Conservation (phyloP, 1,284 basidiomycete genomes). For the Austroboletus novae-zelandiae region DNA sequence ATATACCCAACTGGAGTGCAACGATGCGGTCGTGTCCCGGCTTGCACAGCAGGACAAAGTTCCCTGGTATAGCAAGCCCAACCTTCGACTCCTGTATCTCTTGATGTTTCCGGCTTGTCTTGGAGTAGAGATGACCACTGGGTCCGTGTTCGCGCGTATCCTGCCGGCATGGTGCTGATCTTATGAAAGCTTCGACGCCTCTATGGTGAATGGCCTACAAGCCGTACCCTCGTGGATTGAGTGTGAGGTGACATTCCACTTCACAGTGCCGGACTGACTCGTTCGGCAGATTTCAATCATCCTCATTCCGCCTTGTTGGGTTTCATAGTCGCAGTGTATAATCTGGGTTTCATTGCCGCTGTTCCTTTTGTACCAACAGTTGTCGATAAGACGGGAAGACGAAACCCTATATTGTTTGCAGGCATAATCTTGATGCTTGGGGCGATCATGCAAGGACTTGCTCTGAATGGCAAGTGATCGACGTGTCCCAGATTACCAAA, state of each 20-base stretch:
- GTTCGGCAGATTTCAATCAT: not conserved
- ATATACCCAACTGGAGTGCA: not conserved
- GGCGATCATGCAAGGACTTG: not conserved
- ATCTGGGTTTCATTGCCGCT: not conserved
- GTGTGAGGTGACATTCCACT: not conserved
- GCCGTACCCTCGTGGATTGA: not conserved
- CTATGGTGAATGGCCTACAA: not conserved
- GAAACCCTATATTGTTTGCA: not conserved
- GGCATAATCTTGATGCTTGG: not conserved
- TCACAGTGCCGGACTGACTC: not conserved
- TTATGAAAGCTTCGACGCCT: not conserved
- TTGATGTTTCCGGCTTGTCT: not conserved
- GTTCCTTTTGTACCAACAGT: not conserved
- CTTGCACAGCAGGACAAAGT: not conserved
- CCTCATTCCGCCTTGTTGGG: not conserved
- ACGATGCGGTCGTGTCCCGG: not conserved
- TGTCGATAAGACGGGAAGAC: not conserved
- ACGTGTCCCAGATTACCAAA: not conserved
- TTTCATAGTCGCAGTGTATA: not conserved
- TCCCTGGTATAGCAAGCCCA: not conserved
- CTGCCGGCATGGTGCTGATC: not conserved
- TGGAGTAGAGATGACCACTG: not conserved
- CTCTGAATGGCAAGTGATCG: not conserved
- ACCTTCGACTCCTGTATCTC: not conserved
- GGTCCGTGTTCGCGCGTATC: not conserved